Base-by-base conservation (phyloP, 768 basidiomycete species). In the Porpolomopsis calyptriformis region DNA sequence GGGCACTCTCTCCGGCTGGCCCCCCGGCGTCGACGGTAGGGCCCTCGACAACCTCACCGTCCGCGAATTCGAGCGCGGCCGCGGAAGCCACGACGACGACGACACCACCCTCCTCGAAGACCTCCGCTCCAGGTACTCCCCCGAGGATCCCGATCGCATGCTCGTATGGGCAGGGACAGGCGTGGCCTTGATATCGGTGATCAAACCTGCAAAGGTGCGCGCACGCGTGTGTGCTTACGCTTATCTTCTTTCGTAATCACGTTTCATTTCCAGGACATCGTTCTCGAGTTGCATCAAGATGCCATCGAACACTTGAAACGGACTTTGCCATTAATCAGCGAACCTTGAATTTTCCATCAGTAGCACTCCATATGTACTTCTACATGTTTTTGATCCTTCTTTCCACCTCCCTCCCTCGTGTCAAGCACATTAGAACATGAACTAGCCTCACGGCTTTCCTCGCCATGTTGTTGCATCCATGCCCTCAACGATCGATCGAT, bases 101-200 rank as follows among this genome's bases (percentile, higher is more conserved):
- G 11, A 59, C 68, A 40, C 54, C n/a, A n/a, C n/a, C n/a, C n/a
- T n/a, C n/a, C n/a, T 77, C 16, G 60, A 66, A 18, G 60, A 57
- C 23, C 57, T 79, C 25, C 65, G 64, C 52, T 56, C 57, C 27
- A 73, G 66, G 51, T 77, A 72, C 69, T 4, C 57, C 63, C 6
- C 63, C 62, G 50, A 60, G 60, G 75, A 86, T 51, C 57, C 64
- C 8, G 64, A 69, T 46, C 66, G 77, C 35, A 69, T 77, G 48
- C 60, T 82, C 2, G 70, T 78, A 10, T 87, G 85, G 85, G 75
- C 81, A 11, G 85, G 84, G 35, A 69, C 74, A 33, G 76, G 80
- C 12, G 73, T 84, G 22, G 78, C 72, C 10, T 63, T 77, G 40
- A 73, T 84, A 62, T 64, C 67, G 18, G 61, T 66, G 40, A 65